Evolutionary conservation across 2,329 filamentous ascomycete species (phyloP).

Genomic region (Fusarium sp.): DNA sequence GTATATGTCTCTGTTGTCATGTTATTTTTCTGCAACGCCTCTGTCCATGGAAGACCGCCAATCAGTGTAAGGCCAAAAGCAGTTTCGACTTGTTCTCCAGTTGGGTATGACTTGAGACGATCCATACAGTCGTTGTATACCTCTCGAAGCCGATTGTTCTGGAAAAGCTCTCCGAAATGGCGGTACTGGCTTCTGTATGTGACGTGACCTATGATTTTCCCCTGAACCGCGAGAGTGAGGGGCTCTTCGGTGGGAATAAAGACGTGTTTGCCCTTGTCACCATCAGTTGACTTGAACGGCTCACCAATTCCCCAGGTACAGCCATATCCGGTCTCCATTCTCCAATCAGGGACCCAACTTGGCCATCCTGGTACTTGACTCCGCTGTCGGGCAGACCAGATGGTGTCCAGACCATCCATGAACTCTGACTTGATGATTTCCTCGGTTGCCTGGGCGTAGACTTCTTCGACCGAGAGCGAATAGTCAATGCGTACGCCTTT

Average conservation of each 20-base stretch:
- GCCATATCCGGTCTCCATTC: constrained; percentile 24
- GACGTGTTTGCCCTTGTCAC: constrained; percentile 3
- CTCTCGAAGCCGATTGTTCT: background rate
- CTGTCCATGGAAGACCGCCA: constrained; percentile 10
- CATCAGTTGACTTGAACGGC: background rate
- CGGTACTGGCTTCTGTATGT: constrained; percentile 20
- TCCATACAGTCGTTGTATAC: constrained; percentile 13
- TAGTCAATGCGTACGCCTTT: constrained; percentile 19
- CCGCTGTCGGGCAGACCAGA: constrained; percentile 28
- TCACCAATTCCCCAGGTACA: constrained; percentile 28
- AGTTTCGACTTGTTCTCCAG: constrained; percentile 19
- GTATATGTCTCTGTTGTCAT: constrained; percentile 18
- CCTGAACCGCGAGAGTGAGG: constrained; percentile 3
- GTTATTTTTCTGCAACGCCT: background rate
- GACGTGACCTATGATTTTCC: constrained; percentile 5
- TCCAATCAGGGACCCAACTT: constrained; percentile 36
- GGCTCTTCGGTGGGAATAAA: background rate
- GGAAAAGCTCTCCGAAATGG: constrained; percentile 20
- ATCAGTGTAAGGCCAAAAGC: constrained; percentile 23
- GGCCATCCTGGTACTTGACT: constrained; percentile 19
- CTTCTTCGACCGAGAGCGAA: constrained; percentile 17
- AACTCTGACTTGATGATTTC: constrained; percentile 17
- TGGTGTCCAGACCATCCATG: constrained; percentile 11
- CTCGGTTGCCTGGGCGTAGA: constrained; percentile 20
- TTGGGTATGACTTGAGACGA: constrained; percentile 16